phyloP scores from a whole-genome alignment of 148 eudicot species.

The Chenopodium formosanum region DNA sequence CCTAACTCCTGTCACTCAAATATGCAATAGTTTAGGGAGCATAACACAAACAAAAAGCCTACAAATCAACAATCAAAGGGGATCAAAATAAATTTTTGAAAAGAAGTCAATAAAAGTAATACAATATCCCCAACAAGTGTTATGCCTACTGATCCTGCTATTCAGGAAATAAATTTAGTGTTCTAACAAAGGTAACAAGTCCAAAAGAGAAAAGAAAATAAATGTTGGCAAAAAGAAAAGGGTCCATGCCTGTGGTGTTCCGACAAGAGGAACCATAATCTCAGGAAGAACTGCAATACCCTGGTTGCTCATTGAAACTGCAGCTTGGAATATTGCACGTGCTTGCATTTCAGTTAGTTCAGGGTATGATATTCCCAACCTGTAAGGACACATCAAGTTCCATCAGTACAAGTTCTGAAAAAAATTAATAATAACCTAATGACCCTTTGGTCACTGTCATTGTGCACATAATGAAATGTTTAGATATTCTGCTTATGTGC shows the following conservation, averaged over 20 bases:
- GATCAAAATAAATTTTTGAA: neutral
- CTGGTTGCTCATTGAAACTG: slow-evolving; percentile 73
- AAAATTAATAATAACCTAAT: neutral
- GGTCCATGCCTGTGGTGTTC: slow-evolving; percentile 81
- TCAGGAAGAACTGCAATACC: slow-evolving; percentile 80
- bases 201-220: neutral
- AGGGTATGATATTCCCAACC: slow-evolving; percentile 95
- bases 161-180: too few relatives aligned
- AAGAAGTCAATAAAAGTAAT: neutral
- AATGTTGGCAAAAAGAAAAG: neutral
- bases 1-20: slow-evolving; percentile 62
- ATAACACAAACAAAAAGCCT: neutral
- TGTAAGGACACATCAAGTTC: slow-evolving; percentile 29
- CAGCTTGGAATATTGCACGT: slow-evolving; percentile 89
- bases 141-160: neutral
- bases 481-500: too few relatives aligned
- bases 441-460: too few relatives aligned
- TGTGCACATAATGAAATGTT: too few relatives aligned
- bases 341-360: slow-evolving; percentile 98
- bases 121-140: neutral
- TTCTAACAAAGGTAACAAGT: neutral
- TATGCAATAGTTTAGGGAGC: neutral
- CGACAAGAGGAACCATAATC: slow-evolving; percentile 97
- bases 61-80: too few relatives aligned
- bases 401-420: neutral